These are phyloP conservation scores for Ceratocystiopsis minuta DNA, from an alignment of 2,329 filamentous ascomycete genomes.

Conservation along the genomic window DNA sequence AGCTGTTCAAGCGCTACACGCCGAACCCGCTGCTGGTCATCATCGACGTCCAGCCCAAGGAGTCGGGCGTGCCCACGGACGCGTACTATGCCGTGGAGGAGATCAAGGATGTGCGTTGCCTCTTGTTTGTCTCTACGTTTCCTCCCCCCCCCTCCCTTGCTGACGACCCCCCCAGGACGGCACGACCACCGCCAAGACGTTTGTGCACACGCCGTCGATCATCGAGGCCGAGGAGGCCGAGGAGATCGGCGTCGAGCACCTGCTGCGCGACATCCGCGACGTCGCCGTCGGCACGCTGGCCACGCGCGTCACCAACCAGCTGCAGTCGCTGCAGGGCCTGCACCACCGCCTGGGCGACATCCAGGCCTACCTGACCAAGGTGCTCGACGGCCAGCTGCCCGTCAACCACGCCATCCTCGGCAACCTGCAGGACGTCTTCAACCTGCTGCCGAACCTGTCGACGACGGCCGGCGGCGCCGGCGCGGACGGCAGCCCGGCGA, in stretches of 20 bases:
- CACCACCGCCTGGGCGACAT: slow-evolving; percentile 92
- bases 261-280: slow-evolving; percentile 93
- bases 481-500: slow-evolving; percentile 18
- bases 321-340: slow-evolving; percentile 90
- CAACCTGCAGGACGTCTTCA: slow-evolving; percentile 98
- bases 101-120: slow-evolving; percentile 77
- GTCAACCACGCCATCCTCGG: slow-evolving; percentile 95
- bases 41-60: slow-evolving; percentile 95
- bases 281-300: slow-evolving; percentile 93
- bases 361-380: slow-evolving; percentile 86
- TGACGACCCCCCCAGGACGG: slow-evolving; percentile 62
- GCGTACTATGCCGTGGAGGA: slow-evolving; percentile 98
- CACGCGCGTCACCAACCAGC: slow-evolving; percentile 90
- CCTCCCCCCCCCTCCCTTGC: neutral
- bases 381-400: slow-evolving; percentile 78
- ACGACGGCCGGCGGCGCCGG: slow-evolving; percentile 30
- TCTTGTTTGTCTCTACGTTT: slow-evolving; percentile 1
- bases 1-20: slow-evolving; percentile 98
- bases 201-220: slow-evolving; percentile 93
- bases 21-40: slow-evolving; percentile 93
- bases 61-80: slow-evolving; percentile 92
- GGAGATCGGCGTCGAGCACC: slow-evolving; percentile 95
- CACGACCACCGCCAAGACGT: slow-evolving; percentile 90
- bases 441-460: slow-evolving; percentile 87
- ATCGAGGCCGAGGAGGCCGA: slow-evolving; percentile 98